Conservation (phyloP, 2,329 filamentous ascomycete species). For the Calcarisporium arbuscula region DNA sequence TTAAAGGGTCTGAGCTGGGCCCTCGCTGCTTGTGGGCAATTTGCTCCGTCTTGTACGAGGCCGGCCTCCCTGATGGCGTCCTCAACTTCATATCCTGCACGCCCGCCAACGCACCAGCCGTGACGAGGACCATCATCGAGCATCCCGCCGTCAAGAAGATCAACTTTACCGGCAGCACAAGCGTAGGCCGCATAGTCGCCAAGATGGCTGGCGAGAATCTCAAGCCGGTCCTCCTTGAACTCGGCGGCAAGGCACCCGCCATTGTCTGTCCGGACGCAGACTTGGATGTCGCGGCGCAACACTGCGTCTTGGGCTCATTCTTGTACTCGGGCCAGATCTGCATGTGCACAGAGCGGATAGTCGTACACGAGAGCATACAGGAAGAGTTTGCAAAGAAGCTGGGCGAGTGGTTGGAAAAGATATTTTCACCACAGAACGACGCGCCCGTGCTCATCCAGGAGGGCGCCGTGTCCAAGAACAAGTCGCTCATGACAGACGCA, state of each 20-base stretch:
- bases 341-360: conserved; percentile 75
- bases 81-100: conserved; percentile 66
- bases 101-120: conserved; percentile 57
- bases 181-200: conserved; percentile 67
- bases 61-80: conserved; percentile 68
- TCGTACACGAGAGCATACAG: conserved; percentile 45
- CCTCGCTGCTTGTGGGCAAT: conserved; percentile 60
- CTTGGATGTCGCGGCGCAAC: conserved; percentile 60
- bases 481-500: conserved; percentile 61
- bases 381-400: conserved; percentile 41
- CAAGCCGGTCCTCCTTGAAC: conserved; percentile 74
- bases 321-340: conserved; percentile 74
- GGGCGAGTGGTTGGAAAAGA: conserved; percentile 28
- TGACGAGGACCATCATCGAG: conserved; percentile 63
- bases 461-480: conserved; percentile 59
- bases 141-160: conserved; percentile 67
- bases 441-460: conserved; percentile 64
- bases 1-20: conserved; percentile 65
- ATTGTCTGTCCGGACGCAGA: conserved; percentile 79
- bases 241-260: conserved; percentile 75
- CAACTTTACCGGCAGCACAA: conserved; percentile 78
- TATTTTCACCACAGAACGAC: conserved; percentile 52
- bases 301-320: conserved; percentile 65
- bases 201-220: conserved; percentile 63
- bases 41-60: conserved; percentile 59